Conservation (phyloP, 352 stramenopile genomes). For the Phytophthora boehmeriae region DNA sequence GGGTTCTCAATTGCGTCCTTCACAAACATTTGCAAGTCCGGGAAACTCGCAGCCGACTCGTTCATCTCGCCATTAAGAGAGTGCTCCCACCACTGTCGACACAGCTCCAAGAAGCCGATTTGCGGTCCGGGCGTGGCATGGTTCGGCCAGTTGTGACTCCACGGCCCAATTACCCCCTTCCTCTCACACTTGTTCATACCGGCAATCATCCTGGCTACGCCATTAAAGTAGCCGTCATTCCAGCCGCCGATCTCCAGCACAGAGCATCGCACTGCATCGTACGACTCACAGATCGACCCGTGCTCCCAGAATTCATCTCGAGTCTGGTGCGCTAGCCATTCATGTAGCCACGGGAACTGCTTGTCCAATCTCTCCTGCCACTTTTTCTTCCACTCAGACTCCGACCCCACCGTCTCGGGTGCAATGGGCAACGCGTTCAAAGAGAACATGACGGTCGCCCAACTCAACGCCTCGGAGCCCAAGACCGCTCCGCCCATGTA, state of each 20-base stretch:
- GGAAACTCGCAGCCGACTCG: slow-evolving; percentile 20
- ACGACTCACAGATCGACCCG: slow-evolving; percentile 49
- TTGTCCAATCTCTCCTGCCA: slow-evolving; percentile 45
- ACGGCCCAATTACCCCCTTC: slow-evolving; percentile 52
- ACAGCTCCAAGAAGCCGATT: slow-evolving; percentile 57
- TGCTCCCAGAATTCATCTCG: slow-evolving; percentile 56
- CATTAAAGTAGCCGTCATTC: slow-evolving; percentile 61
- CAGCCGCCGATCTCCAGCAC: slow-evolving; percentile 52
- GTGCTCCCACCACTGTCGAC: slow-evolving; percentile 52
- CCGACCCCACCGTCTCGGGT: slow-evolving; percentile 38
- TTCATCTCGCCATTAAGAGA: slow-evolving; percentile 39
- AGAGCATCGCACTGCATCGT: slow-evolving; percentile 40
- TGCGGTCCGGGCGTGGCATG: slow-evolving; percentile 46
- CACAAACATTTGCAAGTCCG: slow-evolving; percentile 56
- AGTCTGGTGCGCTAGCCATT: slow-evolving; percentile 51
- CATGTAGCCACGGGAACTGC: slow-evolving; percentile 52
- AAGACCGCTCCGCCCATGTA: slow-evolving; percentile 52
- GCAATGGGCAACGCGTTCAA: slow-evolving; percentile 48
- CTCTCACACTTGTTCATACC: slow-evolving; percentile 39
- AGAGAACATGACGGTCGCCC: slow-evolving; percentile 55
- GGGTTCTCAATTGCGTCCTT: slow-evolving; percentile 45
- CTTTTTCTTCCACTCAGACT: slow-evolving; percentile 31
- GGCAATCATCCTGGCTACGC: slow-evolving; percentile 47
- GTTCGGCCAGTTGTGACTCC: slow-evolving; percentile 65
- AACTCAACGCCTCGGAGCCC: slow-evolving; percentile 56